Base-by-base conservation (phyloP, 345 rosid species). In the Boechera stricta region DNA sequence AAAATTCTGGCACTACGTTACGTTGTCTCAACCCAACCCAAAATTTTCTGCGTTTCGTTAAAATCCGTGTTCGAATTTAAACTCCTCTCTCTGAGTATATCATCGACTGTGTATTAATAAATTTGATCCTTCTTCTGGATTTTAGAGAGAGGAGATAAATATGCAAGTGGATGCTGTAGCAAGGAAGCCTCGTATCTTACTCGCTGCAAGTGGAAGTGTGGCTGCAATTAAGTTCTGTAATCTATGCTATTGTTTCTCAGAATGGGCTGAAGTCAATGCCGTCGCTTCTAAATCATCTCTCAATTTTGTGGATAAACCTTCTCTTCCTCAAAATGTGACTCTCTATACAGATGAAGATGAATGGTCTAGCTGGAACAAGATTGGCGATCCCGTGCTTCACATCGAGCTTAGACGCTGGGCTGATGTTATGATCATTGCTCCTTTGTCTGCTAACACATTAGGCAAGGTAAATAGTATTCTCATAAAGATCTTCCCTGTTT, bases 181-280 rank as follows among this genome's bases (percentile, higher is more conserved):
- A 1, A 85, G 86, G 78, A 90, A 76, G 70, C 89, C 89, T 0
- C 86, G 88, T 59, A 75, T 92, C 16, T 81, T 90, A 64, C 83
- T 92, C 3, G 97, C 91, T 45, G 97, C 97, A 28, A 86, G 89
- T 81, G 96, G 96, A 69, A 86, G 97, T 70, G 97, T 90, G 26
- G 96, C 97, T 53, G 89, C 96, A 28, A 83, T 92, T 8, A 87
- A 90, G 69, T 88, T 92, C 67, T 87, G 83, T 4, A 88, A 87
- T 76, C 92, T 90, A 35, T 89, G 96, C 74, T 87, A 81, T 31
- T 83, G 89, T 81, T 92, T 92, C 81, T 74, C 87, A 2, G 94
- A 85, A 60, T 92, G 93, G 94, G 93, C 93, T 1, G 93, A 92
- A 70, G 90, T 90, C 35, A 89, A 78, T 81, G 97, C 97, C 2